Evolutionary conservation across 2,329 filamentous ascomycete species (phyloP), one percentile per base, ranked within the genome.

Genomic region (Pezicula rhizophila): DNA sequence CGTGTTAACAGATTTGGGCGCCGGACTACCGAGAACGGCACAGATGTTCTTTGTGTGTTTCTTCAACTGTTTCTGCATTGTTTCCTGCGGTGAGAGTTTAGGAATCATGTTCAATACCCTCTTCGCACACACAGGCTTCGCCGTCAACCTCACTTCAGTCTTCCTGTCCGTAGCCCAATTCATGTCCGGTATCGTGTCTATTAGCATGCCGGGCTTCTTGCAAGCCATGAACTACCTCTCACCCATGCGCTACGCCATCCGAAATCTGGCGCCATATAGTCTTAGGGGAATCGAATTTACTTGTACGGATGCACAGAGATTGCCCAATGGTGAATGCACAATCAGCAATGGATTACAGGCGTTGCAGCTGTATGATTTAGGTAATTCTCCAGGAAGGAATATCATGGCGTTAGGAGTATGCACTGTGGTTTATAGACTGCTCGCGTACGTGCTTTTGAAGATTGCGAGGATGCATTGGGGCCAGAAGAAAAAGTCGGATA

Each of bases 31-130:
- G 5, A 75, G 79, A 28, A 84, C 80, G 0, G 74, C 69, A 0
- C 69, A 75, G 51, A 79, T 87, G 64, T 87, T 84, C 64, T 86
- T 89, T 57, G 76, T 85, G 38, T 73, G 77, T 45, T 74, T 79
- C 2, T 87, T 85, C 66, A 80, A 84, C 56, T 82, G 80, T 54
- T 89, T 90, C 60, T 85, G 81, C 55, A 79, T 90, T 47, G 83
- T 88, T 14, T 84, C 73, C 47, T 89, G 84, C 59, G 87, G 87
- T 23, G 87, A 90, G 69, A 85, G 80, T 46, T 61, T 90, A 1
- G 86, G 87, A 1, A 89, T 91, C 60, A 81, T 89, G 59, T 90
- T 90, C 71, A 89, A 89, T 68, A 89, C 85, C 0, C 68, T 90
- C 8, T 87, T 89, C 63, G 69, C 70, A 7, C 85, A 90, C 60